phyloP scores from a whole-genome alignment of 2,329 filamentous ascomycete species.

The Penicillium capsulatum region DNA sequence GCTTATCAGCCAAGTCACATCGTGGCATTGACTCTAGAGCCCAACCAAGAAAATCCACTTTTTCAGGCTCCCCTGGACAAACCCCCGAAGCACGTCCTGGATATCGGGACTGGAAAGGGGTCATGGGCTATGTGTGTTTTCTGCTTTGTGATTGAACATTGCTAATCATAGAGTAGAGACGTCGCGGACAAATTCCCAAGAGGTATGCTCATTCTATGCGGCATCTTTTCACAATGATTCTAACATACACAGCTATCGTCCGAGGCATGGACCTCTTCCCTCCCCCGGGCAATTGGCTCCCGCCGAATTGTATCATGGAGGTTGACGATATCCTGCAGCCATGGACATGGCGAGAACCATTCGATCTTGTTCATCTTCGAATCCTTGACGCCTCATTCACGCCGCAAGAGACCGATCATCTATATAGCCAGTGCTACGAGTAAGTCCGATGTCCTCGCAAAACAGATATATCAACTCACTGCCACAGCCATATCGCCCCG shows the following conservation, averaged over 20 bases:
- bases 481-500: conserved; percentile 1
- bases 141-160: background rate
- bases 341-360: conserved; percentile 18
- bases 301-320: conserved; percentile 25
- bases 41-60: conserved; percentile 6
- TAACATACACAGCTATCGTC: conserved; percentile 8
- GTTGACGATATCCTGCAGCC: conserved; percentile 19
- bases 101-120: conserved; percentile 11
- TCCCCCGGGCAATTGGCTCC: conserved; percentile 15
- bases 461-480: background rate
- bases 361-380: conserved; percentile 20
- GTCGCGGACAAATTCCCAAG: conserved; percentile 10
- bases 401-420: conserved; percentile 1
- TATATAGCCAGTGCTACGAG: conserved; percentile 10
- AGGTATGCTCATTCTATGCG: conserved; percentile 1
- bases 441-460: background rate
- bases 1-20: conserved; percentile 7
- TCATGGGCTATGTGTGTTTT: conserved; percentile 11
- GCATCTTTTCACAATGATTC: no score
- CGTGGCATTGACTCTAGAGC: conserved; percentile 4
- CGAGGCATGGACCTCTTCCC: conserved; percentile 21
- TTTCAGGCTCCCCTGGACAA: conserved; percentile 8
- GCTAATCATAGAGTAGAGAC: conserved; percentile 6
- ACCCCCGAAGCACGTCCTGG: conserved; percentile 7
- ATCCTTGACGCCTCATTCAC: conserved; percentile 4